A percentile compares a stretch with the other conserved stretches of the same genome.
These are phyloP conservation scores for Sporobolomyces roseus DNA, from an alignment of 768 basidiomycete species.

Conservation along the genomic window DNA sequence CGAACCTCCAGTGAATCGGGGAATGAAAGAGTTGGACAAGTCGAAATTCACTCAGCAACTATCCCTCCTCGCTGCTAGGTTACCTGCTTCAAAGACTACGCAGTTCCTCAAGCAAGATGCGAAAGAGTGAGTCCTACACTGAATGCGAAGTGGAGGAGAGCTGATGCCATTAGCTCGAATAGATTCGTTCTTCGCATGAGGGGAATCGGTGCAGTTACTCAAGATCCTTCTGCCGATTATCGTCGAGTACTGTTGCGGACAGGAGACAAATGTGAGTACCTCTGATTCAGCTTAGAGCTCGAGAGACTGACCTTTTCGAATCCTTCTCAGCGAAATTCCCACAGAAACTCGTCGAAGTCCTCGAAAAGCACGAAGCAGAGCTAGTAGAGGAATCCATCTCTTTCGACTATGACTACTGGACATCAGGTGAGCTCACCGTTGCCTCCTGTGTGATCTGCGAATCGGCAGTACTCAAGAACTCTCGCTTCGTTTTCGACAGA, in stretches of 20 bases:
- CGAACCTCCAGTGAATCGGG: constrained; percentile 37
- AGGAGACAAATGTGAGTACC: constrained; percentile 15
- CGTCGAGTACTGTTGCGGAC: constrained; percentile 36
- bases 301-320: constrained; percentile 44
- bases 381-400: constrained; percentile 58
- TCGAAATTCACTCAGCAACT: constrained; percentile 19
- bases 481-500: constrained; percentile 53
- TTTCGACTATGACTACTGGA: constrained; percentile 84
- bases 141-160: neutral
- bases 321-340: constrained; percentile 70
- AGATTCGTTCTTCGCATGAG: constrained; percentile 38
- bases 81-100: constrained; percentile 34
- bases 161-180: neutral
- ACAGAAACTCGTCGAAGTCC: constrained; percentile 56
- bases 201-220: constrained; percentile 20
- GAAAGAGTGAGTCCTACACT: constrained; percentile 24
- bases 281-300: neutral
- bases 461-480: neutral
- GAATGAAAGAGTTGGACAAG: constrained; percentile 33
- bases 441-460: neutral
- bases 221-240: constrained; percentile 26
- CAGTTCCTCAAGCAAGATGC: constrained; percentile 34
- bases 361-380: constrained; percentile 59
- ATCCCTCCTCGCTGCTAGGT: constrained; percentile 31
- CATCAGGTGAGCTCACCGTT: constrained; percentile 57